These are phyloP conservation scores for Trichosporon faecale DNA, from an alignment of 1,284 basidiomycete species.

Conservation along the genomic window DNA sequence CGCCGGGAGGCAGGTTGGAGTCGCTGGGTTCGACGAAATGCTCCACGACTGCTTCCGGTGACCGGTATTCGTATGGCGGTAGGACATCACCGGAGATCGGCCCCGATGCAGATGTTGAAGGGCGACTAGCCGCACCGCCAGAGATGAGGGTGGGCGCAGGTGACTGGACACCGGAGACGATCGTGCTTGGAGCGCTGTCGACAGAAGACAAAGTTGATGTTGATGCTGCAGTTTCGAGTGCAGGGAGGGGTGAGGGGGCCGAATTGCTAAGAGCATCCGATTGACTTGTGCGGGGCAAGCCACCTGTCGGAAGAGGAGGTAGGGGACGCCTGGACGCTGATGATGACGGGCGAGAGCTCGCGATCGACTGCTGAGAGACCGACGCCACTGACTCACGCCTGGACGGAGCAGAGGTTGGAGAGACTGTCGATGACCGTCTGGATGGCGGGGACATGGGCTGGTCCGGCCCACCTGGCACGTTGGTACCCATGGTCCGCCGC, in stretches of 20 bases:
- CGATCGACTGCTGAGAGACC: background rate
- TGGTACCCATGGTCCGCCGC: background rate
- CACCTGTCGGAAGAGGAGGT: background rate
- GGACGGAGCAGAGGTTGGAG: background rate
- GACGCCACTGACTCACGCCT: background rate
- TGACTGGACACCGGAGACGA: background rate
- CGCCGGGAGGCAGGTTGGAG: constrained; percentile 35
- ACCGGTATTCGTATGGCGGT: constrained; percentile 30
- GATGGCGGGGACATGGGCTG: background rate
- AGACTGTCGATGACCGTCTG: background rate
- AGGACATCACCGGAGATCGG: background rate
- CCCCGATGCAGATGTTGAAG: background rate
- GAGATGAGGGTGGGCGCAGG: background rate
- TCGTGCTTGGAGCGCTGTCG: background rate
- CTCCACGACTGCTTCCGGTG: constrained; percentile 46
- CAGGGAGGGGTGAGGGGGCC: too few relatives aligned
- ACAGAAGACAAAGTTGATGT: background rate
- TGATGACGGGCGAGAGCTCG: background rate
- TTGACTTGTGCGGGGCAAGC: background rate
- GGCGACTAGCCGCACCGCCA: background rate
- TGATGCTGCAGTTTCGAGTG: background rate
- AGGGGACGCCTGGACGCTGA: background rate
- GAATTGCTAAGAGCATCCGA: background rate
- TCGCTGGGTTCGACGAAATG: constrained; percentile 36
- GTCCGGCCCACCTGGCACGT: background rate